Percentiles rank a stretch among this genome's conserved stretches.
Evolutionary conservation across 2,329 filamentous ascomycete genomes (phyloP).

Genomic region (Alternaria tenuissima): DNA sequence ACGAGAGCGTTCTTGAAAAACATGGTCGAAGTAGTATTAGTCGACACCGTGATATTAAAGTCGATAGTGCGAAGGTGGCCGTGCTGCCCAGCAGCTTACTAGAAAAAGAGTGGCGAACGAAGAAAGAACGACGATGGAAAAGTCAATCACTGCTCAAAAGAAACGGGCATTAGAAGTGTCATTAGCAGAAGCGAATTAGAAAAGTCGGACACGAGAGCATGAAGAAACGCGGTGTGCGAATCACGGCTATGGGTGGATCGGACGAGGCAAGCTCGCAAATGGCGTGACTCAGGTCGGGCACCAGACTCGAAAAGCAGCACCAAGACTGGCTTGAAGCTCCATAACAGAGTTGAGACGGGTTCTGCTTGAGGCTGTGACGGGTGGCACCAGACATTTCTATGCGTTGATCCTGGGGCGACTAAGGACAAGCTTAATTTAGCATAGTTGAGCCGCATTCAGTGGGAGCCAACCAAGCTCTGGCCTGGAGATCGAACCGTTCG

Average conservation of each 20-base stretch:
- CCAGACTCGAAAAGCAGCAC: slow-evolving; percentile 43
- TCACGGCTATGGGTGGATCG: slow-evolving; percentile 29
- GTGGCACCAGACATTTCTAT: slow-evolving; percentile 37
- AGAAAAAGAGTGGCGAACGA: slow-evolving; percentile 41
- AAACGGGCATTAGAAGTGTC: slow-evolving; percentile 43
- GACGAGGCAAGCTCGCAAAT: slow-evolving; percentile 29
- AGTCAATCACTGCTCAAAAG: slow-evolving; percentile 31
- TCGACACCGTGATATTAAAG: slow-evolving; percentile 46
- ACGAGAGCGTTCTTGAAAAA: slow-evolving; percentile 41
- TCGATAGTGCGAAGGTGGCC: slow-evolving; percentile 32
- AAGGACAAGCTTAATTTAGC: slow-evolving; percentile 31
- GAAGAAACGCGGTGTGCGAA: slow-evolving; percentile 25
- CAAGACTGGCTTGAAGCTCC: slow-evolving; percentile 32
- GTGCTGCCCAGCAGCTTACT: slow-evolving; percentile 50
- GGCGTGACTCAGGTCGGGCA: slow-evolving; percentile 39
- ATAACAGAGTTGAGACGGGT: slow-evolving; percentile 45
- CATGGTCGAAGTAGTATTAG: slow-evolving; percentile 46
- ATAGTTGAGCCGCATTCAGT: slow-evolving; percentile 26
- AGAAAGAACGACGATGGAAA: slow-evolving; percentile 38
- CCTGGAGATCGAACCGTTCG: slow-evolving; percentile 18
- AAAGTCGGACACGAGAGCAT: slow-evolving; percentile 26
- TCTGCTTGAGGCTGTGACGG: slow-evolving; percentile 46
- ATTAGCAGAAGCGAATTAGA: slow-evolving; percentile 41
- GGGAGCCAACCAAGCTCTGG: slow-evolving; percentile 37
- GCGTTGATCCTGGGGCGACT: slow-evolving; percentile 33